Conservation (phyloP, 208 protist species). For the Strigomonas culicis region DNA sequence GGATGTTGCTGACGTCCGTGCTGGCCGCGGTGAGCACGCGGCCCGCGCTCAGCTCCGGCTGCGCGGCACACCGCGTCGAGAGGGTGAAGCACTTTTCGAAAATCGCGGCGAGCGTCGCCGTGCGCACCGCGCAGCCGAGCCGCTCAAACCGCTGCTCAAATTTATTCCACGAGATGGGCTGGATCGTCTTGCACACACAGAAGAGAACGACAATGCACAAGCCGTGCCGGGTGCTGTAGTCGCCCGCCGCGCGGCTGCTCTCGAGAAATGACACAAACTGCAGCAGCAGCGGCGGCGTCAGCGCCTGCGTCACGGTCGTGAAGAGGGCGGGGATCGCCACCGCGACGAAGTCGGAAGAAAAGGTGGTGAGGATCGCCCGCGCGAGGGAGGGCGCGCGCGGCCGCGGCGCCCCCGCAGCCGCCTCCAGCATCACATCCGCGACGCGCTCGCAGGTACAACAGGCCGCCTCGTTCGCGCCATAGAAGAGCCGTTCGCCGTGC, state of each 20-base stretch:
- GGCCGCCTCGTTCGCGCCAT: slow-evolving; percentile 8
- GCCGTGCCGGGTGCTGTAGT: slow-evolving; percentile 20
- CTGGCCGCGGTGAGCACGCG: slow-evolving; percentile 70
- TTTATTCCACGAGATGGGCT: slow-evolving; percentile 23
- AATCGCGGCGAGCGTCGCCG: slow-evolving; percentile 36
- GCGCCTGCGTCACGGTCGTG: slow-evolving; percentile 20
- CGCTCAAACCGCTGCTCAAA: slow-evolving; percentile 44
- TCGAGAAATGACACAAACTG: slow-evolving; percentile 37
- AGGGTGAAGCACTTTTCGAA: slow-evolving; percentile 65
- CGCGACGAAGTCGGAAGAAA: slow-evolving; percentile 31
- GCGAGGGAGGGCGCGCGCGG: slow-evolving; percentile 16
- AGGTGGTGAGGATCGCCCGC: slow-evolving; percentile 20
- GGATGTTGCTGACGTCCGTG: slow-evolving; percentile 56
- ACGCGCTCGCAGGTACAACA: slow-evolving; percentile 36
- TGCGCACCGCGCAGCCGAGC: slow-evolving; percentile 36
- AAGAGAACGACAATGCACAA: slow-evolving; percentile 19
- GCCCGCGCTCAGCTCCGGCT: slow-evolving; percentile 54
- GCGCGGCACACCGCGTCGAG: slow-evolving; percentile 11
- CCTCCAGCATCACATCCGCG: slow-evolving; percentile 18
- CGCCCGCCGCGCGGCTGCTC: slow-evolving; percentile 10
- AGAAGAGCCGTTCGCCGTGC: slow-evolving; percentile 41
- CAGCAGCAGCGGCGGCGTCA: slow-evolving; percentile 31
- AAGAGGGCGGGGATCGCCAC: slow-evolving; percentile 28
- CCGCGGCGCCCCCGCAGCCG: slow-evolving; percentile 7
- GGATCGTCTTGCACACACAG: slow-evolving; percentile 15